Base-by-base conservation (phyloP, 1,139 yeast genomes). In the Geotrichum restrictum region DNA sequence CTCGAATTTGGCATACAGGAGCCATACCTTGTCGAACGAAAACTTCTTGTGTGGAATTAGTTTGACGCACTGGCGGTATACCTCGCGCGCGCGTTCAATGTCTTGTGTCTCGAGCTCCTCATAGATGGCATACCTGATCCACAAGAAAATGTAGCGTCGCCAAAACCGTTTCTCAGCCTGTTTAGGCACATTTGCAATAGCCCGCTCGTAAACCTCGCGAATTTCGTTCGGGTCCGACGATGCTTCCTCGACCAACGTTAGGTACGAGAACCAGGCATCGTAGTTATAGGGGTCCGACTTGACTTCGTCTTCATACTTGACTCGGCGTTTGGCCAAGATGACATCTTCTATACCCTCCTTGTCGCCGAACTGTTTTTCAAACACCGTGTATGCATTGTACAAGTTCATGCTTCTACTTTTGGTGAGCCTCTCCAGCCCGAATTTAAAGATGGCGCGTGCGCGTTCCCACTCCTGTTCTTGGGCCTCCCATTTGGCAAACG, bases 191-290 rank as follows among this genome's bases (percentile, higher is more conserved):
- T 75, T 74, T 0, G 68, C 58, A 0, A 79, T 66, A 0, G 87
- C 79, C 7, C 75, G 67, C 52, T 79, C 81, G 61, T 76, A 82
- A 1, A 72, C 64, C 7, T 64, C 63, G 29, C 72, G 54, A 37
- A 69, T 56, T 40, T 64, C 66, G 55, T 60, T 57, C 49, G 64
- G 53, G 34, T 61, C 58, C 53, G 66, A 66, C 2, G 66, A 59
- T 0, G 75, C 70, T 32, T 73, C 72, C 51, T 70, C 71, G 33
- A 81, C 59, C 21, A 86, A 63, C 19, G 77, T 74, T 1, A 87
- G 60, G 60, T 83, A 82, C 0, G 80, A 67, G 88, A 95, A 88
- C 97, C 97, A 89, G 0, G 81, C 71, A 62, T 85, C 94, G 65
- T 81, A 83, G 67, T 88, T 87, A 1, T 58, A 48, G 0, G 88